Percentiles rank a stretch among this genome's conserved stretches.
These are phyloP conservation scores for Colletotrichum destructivum DNA, from an alignment of 2,329 filamentous ascomycete species.

Conservation along the genomic window DNA sequence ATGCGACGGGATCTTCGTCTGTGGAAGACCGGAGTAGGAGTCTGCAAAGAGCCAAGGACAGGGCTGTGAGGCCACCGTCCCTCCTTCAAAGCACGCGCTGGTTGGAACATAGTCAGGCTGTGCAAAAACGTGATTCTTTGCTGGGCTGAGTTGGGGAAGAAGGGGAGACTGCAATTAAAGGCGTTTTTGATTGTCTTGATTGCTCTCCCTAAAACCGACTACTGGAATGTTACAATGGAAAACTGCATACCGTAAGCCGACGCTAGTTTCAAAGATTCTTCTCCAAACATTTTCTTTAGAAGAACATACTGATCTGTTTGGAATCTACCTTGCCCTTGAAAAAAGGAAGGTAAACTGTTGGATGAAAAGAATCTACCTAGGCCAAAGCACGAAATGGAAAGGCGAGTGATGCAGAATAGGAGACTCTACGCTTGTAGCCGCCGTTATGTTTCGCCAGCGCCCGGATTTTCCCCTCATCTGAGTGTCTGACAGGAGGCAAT, in stretches of 20 bases:
- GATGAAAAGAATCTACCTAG: too few relatives aligned
- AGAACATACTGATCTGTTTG: not conserved
- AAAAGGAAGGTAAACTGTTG: too few relatives aligned
- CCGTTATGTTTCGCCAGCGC: not conserved
- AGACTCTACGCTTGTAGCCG: not conserved
- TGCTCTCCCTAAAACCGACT: not conserved
- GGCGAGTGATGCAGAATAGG: slow-evolving; percentile 21
- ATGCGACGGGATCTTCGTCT: not conserved
- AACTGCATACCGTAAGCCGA: not conserved
- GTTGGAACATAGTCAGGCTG: not conserved
- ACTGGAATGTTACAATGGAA: not conserved
- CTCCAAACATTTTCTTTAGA: not conserved
- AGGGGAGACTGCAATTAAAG: not conserved
- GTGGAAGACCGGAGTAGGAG: not conserved
- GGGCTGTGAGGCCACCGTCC: not conserved
- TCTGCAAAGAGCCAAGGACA: not conserved
- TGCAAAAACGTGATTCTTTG: not conserved
- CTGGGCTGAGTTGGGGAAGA: not conserved
- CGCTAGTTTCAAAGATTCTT: not conserved
- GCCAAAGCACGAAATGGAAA: slow-evolving; percentile 20
- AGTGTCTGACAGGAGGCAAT: slow-evolving; percentile 2
- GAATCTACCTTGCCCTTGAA: too few relatives aligned
- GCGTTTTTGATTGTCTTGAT: not conserved
- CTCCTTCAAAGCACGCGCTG: not conserved
- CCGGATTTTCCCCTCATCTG: not conserved